A percentile compares a stretch with the other conserved stretches of the same genome.
Conservation (phyloP, 257 asterid species). For the Coffea eugenioides region DNA sequence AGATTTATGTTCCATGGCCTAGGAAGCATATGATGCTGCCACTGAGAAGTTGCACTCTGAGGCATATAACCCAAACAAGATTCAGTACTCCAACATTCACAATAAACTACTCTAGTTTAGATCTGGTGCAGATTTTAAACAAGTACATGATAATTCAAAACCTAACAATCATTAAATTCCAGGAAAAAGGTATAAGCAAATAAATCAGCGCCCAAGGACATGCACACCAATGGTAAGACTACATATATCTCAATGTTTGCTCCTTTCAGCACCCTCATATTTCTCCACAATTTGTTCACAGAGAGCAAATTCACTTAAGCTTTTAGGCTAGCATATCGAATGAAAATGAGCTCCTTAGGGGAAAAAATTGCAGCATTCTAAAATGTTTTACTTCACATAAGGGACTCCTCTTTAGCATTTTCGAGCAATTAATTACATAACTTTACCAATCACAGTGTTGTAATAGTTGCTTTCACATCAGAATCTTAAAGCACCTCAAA, state of each 20-base stretch:
- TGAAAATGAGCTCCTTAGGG: background rate
- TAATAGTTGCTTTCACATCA: background rate
- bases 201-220: background rate
- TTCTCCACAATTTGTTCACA: background rate
- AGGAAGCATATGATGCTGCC: background rate
- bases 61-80: background rate
- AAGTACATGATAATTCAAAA: background rate
- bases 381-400: background rate
- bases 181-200: background rate
- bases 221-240: background rate
- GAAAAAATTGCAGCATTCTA: background rate
- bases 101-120: background rate
- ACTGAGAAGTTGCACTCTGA: background rate
- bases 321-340: background rate
- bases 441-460: background rate
- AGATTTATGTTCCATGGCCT: background rate
- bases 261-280: background rate
- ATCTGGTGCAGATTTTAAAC: background rate
- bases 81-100: background rate
- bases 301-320: background rate
- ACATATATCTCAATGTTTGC: background rate
- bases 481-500: background rate
- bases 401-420: background rate
- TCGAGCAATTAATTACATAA: background rate
- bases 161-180: background rate